phyloP scores from a whole-genome alignment of 169 alveolate genomes.

The Theileria equi region DNA sequence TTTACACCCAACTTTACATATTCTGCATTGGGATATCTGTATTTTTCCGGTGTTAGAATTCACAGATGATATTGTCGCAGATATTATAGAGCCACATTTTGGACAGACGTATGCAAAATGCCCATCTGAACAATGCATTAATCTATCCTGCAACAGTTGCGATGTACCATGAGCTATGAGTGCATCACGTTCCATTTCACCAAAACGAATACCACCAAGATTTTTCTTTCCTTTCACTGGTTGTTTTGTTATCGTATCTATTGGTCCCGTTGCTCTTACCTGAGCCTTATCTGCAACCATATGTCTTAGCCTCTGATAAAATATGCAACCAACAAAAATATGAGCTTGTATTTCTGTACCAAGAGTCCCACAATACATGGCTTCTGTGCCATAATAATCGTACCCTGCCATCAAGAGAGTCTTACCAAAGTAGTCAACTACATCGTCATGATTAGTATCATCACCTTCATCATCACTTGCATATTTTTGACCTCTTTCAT shows the following conservation, averaged over 20 bases:
- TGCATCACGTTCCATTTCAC: conserved; percentile 99
- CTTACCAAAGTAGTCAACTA: conserved; percentile 60
- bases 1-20: conserved; percentile 58
- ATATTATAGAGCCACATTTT: conserved; percentile 94
- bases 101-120: conserved; percentile 97
- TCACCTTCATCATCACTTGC: conserved; percentile 51
- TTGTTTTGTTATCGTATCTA: conserved; percentile 96
- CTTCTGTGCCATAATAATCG: conserved; percentile 98
- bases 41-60: conserved; percentile 33
- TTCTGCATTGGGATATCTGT: conserved; percentile 46
- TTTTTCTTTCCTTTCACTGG: conserved; percentile 99
- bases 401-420: conserved; percentile 76
- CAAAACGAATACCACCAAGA: conserved; percentile 99
- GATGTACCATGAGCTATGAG: conserved; percentile 98
- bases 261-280: conserved; percentile 97
- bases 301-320: conserved; percentile 98
- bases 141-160: conserved; percentile 94
- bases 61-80: conserved; percentile 80
- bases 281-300: conserved; percentile 98
- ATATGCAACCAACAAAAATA: conserved; percentile 97
- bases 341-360: conserved; percentile 96
- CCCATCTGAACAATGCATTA: conserved; percentile 95
- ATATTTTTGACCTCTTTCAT: conserved; percentile 32
- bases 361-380: conserved; percentile 95
- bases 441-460: conserved; percentile 30